A percentile compares a stretch with the other conserved stretches of the same genome.
Conservation (phyloP, 495 filamentous ascomycete genomes). For the Cercophora sp. region DNA sequence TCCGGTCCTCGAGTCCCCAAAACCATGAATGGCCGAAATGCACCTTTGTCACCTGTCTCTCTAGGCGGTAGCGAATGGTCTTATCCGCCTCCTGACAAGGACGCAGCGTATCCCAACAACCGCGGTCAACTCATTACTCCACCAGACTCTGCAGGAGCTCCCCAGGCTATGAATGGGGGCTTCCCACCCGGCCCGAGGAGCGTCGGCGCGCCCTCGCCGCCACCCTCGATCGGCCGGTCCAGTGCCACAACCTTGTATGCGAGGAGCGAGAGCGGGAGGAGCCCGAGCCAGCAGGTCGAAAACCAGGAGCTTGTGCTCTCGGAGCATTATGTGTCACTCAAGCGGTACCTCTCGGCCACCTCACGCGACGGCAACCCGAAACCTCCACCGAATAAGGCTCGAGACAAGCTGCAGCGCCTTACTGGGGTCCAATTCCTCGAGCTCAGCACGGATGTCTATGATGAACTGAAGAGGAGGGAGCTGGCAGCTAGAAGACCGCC, state of each 20-base stretch:
- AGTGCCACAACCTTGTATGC: constrained; percentile 60
- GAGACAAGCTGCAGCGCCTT: constrained; percentile 86
- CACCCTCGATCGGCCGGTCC: constrained; percentile 79
- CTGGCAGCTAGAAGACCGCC: constrained; percentile 48
- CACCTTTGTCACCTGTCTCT: constrained; percentile 79
- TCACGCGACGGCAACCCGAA: constrained; percentile 71
- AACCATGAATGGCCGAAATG: constrained; percentile 50
- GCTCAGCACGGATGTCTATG: constrained; percentile 94
- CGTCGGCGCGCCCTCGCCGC: constrained; percentile 71
- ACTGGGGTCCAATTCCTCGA: constrained; percentile 93
- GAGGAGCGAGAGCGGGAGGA: constrained; percentile 57
- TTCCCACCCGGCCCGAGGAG: constrained; percentile 48
- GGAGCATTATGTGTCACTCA: constrained; percentile 79
- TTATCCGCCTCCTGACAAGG: constrained; percentile 56
- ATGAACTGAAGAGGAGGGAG: constrained; percentile 87
- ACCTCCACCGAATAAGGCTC: constrained; percentile 75
- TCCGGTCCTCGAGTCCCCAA: constrained; percentile 18
- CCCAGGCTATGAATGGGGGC: constrained; percentile 54
- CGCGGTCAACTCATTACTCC: constrained; percentile 66
- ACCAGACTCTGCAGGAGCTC: constrained; percentile 62
- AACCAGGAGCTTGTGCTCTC: constrained; percentile 52
- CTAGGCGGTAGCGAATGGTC: constrained; percentile 85
- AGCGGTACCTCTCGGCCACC: constrained; percentile 66
- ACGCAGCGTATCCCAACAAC: constrained; percentile 52
- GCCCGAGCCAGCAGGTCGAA: constrained; percentile 44